Evolutionary conservation across 2,329 filamentous ascomycete genomes (phyloP).

Genomic region (Lecanicillium sp.): DNA sequence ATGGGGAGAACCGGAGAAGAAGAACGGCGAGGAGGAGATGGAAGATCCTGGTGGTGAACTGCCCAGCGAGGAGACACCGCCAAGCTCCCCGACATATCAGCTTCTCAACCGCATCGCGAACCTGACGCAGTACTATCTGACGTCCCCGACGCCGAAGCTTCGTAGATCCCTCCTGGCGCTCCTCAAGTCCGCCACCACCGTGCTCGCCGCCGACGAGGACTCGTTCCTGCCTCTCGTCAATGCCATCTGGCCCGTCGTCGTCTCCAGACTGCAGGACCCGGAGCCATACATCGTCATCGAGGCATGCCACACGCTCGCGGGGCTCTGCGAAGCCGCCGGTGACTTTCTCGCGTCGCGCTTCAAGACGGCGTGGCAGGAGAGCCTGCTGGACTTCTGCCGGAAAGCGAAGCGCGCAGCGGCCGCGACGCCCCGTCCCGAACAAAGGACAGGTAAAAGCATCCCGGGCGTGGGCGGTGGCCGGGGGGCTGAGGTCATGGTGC

Average conservation of each 20-base stretch:
- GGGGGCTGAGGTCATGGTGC: slow-evolving; percentile 25
- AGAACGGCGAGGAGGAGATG: slow-evolving; percentile 24
- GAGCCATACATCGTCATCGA: slow-evolving; percentile 65
- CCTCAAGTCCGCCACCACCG: slow-evolving; percentile 63
- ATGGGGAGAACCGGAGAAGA: slow-evolving; percentile 33
- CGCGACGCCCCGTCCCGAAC: not conserved
- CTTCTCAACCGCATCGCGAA: slow-evolving; percentile 75
- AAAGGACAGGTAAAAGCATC: too few species aligned
- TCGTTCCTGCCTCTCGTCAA: slow-evolving; percentile 86
- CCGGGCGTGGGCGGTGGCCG: slow-evolving; percentile 11
- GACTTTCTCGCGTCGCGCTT: slow-evolving; percentile 76
- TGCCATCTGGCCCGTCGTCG: slow-evolving; percentile 79
- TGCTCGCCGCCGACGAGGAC: slow-evolving; percentile 71
- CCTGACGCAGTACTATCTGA: slow-evolving; percentile 85
- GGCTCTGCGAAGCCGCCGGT: slow-evolving; percentile 66
- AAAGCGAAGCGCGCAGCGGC: slow-evolving; percentile 37
- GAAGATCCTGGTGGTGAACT: slow-evolving; percentile 25
- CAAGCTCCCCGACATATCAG: slow-evolving; percentile 73
- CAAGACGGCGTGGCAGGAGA: slow-evolving; percentile 62
- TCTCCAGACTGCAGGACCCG: slow-evolving; percentile 58
- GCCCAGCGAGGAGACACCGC: slow-evolving; percentile 39
- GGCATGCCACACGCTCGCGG: slow-evolving; percentile 61
- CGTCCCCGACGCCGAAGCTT: slow-evolving; percentile 73
- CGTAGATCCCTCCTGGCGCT: slow-evolving; percentile 73
- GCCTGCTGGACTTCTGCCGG: slow-evolving; percentile 45